Percentiles rank a stretch among this genome's conserved stretches.
phyloP scores from a whole-genome alignment of 2,329 filamentous ascomycete genomes.

The Karstenula rhodostoma region DNA sequence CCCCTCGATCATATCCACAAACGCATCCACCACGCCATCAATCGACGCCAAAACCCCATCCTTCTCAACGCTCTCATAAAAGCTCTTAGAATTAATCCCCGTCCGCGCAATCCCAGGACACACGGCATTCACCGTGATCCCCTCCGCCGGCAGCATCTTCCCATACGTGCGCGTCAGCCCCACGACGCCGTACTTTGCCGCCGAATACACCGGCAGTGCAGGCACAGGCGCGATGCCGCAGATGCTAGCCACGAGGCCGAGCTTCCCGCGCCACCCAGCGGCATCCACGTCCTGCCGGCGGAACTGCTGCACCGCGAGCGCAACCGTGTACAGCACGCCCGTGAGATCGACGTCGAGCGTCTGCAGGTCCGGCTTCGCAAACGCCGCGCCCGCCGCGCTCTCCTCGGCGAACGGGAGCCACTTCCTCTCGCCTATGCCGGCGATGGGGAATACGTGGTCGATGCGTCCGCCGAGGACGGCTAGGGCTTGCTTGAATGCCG shows the following conservation, averaged over 20 bases:
- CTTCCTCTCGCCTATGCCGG: slow-evolving; percentile 52
- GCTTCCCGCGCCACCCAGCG: slow-evolving; percentile 50
- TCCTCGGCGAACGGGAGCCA: slow-evolving; percentile 39
- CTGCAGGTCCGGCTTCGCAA: slow-evolving; percentile 50
- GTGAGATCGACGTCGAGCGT: slow-evolving; percentile 53
- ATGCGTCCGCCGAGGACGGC: slow-evolving; percentile 46
- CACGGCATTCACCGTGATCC: slow-evolving; percentile 54
- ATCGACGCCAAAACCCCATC: slow-evolving; percentile 50
- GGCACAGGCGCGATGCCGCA: slow-evolving; percentile 55
- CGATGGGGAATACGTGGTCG: slow-evolving; percentile 53
- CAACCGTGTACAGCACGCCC: slow-evolving; percentile 54
- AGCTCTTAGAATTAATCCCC: slow-evolving; percentile 46
- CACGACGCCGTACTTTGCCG: slow-evolving; percentile 52
- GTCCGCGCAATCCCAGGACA: slow-evolving; percentile 54
- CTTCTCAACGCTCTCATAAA: slow-evolving; percentile 50
- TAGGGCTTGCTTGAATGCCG: slow-evolving; percentile 48
- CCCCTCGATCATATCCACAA: slow-evolving; percentile 46
- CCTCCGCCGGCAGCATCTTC: slow-evolving; percentile 49
- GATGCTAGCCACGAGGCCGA: slow-evolving; percentile 48
- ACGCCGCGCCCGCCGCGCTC: slow-evolving; percentile 30
- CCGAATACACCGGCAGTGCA: slow-evolving; percentile 54
- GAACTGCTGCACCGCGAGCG: slow-evolving; percentile 56
- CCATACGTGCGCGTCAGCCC: slow-evolving; percentile 54
- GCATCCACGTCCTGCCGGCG: slow-evolving; percentile 47
- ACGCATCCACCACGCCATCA: slow-evolving; percentile 51